Base-by-base conservation (phyloP, 1,284 basidiomycete species). In the Farysia itapuensis region DNA sequence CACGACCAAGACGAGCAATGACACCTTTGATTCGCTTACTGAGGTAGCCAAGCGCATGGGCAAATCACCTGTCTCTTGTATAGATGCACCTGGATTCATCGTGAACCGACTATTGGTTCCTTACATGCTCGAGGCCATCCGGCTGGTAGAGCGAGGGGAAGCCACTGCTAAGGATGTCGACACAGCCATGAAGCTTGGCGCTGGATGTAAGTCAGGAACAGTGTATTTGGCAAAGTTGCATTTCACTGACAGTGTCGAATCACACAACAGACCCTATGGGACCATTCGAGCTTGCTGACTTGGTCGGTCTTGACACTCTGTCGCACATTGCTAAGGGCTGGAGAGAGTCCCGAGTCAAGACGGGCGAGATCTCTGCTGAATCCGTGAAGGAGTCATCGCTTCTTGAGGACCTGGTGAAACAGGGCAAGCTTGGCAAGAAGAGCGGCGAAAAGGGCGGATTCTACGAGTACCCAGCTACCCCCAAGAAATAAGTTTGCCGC, bases 121-220 rank as follows among this genome's bases (percentile, higher is more conserved):
- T 6, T 82, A 82, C 72, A 77, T 82, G 74, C 79, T 82, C 52
- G 82, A 84, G 70, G 81, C 82, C 1, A 80, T 83, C 43, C 74
- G 81, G 26, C 81, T 83, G 78, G 77, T 82, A 16, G 82, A 84
- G 70, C 78, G 82, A 23, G 82, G 82, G 13, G 82, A 83, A 41
- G 82, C 82, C 1, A 79, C 81, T 8, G 73, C 80, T 12, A 78
- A 82, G 72, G 82, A 84, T 71, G 79, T 83, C 45, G 82, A 84
- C 71, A 80, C 77, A 11, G 82, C 82, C 26, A 84, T 84, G 82
- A 82, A 83, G 74, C 78, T 83, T 20, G 82, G 82, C 22, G 82
- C 82, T 13, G 82, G 82, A 35, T 70, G 78, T 79, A 57, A 72
- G 78, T 59, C 12, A n/a, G n/a, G n/a, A n/a, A n/a, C n/a, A n/a